Conservation (phyloP, 495 filamentous ascomycete species). For the Tuber magnatum region DNA sequence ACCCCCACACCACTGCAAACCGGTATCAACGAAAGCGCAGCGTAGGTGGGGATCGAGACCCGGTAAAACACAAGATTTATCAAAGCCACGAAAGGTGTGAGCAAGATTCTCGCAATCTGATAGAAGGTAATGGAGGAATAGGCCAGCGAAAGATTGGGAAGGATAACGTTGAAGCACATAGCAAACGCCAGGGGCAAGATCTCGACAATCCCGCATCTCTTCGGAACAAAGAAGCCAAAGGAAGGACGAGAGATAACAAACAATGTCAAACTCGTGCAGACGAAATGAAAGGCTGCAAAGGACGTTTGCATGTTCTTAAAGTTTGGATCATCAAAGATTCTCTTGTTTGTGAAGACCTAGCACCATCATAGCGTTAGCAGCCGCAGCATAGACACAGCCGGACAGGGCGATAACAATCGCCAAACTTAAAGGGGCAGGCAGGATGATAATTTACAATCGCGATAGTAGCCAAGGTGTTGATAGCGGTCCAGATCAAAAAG, state of each 20-base stretch:
- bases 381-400: background rate
- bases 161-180: constrained; percentile 65
- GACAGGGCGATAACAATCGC: background rate
- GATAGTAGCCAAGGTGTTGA: constrained; percentile 57
- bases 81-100: constrained; percentile 60
- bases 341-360: constrained; percentile 74
- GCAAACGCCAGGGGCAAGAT: constrained; percentile 59
- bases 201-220: constrained; percentile 49
- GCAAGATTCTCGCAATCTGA: constrained; percentile 63
- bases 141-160: constrained; percentile 66
- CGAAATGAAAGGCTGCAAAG: constrained; percentile 68
- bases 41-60: constrained; percentile 51
- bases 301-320: constrained; percentile 61
- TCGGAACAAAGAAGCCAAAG: constrained; percentile 56
- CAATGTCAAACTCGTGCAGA: constrained; percentile 59
- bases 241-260: constrained; percentile 58
- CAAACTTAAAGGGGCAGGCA: constrained; percentile 5
- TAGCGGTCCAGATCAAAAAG: constrained; percentile 50
- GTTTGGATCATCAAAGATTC: constrained; percentile 60
- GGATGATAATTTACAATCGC: constrained; percentile 52
- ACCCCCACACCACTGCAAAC: constrained; percentile 62
- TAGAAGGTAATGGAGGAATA: constrained; percentile 69
- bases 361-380: constrained; percentile 6
- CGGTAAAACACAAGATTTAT: constrained; percentile 62
- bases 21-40: constrained; percentile 54